These are phyloP conservation scores for Aspergillus jensenii DNA, from an alignment of 2,329 filamentous ascomycete species.

Conservation along the genomic window DNA sequence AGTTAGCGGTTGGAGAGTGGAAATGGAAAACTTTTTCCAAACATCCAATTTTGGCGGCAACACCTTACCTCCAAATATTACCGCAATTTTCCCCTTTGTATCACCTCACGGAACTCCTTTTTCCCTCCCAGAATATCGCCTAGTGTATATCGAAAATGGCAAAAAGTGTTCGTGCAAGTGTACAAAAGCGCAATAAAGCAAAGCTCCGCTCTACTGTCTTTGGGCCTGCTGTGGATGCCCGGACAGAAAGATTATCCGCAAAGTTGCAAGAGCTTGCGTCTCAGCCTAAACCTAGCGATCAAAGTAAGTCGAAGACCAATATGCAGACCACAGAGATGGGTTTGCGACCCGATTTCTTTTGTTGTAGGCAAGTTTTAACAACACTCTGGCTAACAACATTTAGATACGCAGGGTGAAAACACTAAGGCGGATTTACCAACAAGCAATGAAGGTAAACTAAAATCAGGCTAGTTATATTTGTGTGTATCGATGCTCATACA, in stretches of 20 bases:
- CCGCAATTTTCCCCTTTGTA: background rate
- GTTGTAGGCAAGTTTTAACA: background rate
- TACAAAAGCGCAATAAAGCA: conserved; percentile 78
- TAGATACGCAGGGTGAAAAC: conserved; percentile 20
- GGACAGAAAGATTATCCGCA: conserved; percentile 78
- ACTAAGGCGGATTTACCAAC: conserved; percentile 13
- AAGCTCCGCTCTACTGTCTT: conserved; percentile 80
- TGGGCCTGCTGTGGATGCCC: conserved; percentile 74
- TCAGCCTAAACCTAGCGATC: conserved; percentile 66
- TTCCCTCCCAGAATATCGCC: background rate
- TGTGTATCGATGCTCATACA: background rate
- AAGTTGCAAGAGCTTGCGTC: conserved; percentile 80
- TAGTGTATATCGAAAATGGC: conserved; percentile 63
- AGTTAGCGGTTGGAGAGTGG: background rate
- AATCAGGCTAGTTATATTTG: background rate
- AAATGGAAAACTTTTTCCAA: conserved; percentile 4
- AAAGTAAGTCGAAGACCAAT: conserved; percentile 43
- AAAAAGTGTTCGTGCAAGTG: conserved; percentile 77
- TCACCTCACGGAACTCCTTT: background rate
- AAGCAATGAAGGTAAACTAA: conserved; percentile 24
- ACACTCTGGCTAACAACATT: conserved; percentile 6
- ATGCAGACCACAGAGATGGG: conserved; percentile 23
- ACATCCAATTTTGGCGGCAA: background rate
- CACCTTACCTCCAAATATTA: background rate
- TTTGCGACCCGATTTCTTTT: conserved; percentile 19